These are phyloP conservation scores for Westerdykella ornata DNA, from an alignment of 2,329 filamentous ascomycete species.

Conservation along the genomic window DNA sequence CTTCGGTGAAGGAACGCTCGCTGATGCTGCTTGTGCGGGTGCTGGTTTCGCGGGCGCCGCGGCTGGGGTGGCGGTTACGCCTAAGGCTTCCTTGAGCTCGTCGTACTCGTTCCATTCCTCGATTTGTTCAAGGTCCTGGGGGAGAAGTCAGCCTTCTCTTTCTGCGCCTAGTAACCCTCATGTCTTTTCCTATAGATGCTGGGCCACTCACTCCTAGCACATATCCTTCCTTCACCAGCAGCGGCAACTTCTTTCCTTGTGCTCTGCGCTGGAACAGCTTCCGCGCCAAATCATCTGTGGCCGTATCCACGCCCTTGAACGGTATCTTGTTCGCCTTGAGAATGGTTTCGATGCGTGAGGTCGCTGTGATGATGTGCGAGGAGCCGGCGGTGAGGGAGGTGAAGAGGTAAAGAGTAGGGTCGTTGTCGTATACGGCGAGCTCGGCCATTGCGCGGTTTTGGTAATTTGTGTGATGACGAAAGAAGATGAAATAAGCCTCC, in stretches of 20 bases:
- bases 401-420: constrained; percentile 72
- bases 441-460: constrained; percentile 28
- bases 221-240: constrained; percentile 76
- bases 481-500: too few relatives aligned
- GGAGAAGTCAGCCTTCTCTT: not conserved
- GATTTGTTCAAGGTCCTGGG: constrained; percentile 80
- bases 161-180: not conserved
- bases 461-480: too few relatives aligned
- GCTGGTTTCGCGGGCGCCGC: constrained; percentile 25
- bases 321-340: constrained; percentile 89
- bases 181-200: not conserved
- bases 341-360: constrained; percentile 91
- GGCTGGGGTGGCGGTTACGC: constrained; percentile 29
- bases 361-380: constrained; percentile 92
- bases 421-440: constrained; percentile 41
- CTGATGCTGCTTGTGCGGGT: constrained; percentile 5
- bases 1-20: constrained; percentile 8
- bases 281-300: constrained; percentile 80
- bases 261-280: constrained; percentile 82
- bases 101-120: constrained; percentile 99
- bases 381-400: constrained; percentile 93
- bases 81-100: constrained; percentile 81
- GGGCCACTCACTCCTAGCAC: constrained; percentile 70
- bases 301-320: constrained; percentile 86
- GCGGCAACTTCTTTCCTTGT: constrained; percentile 82